Base-by-base conservation (phyloP, 1,284 basidiomycete species). In the Pisolithus thermaeus region DNA sequence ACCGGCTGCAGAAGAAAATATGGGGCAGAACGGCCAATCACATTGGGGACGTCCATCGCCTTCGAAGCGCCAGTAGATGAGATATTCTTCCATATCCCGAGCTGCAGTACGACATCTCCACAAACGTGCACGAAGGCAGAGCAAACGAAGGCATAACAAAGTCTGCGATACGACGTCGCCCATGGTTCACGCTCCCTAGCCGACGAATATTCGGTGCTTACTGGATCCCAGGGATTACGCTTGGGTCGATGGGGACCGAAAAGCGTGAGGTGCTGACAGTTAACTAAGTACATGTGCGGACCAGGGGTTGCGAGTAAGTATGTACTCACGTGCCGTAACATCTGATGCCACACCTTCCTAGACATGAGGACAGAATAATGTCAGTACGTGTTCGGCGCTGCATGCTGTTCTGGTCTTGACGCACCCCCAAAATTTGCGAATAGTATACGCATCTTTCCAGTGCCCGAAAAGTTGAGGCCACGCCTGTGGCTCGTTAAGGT, bases 341-440 rank as follows among this genome's bases (percentile, higher is more conserved):
- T 49, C 46, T 70, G 67, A 51, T 70, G 70, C 69, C 66, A 69
- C n/a, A 59, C 58, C 38, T 60, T 62, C 48, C 70, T 68, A 49
- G n/a, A 39, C 7, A 11, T 39, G 11, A 9, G 11, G 32, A 35
- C 16, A 12, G 18, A 20, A 12, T 5, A 22, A 20, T 8, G 30
- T 39, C 6, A 51, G 46, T 32, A 9, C 23, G 30, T n/a, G 23
- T 27, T 41, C 35, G 52, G 32, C 25, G 28, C 25, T 23, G 32
- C 27, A 8, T 27, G 7, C 7, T 18, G 42, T n/a, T 35, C n/a
- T 1, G 11, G 7, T 25, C 35, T 14, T 11, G 9, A 59, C 66
- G 47, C 44, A 72, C 70, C 69, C 68, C 70, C 71, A 72, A 41
- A 70, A 60, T 14, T 60, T 59, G 25, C 70, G 61, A 2, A 73